Evolutionary conservation across 2,329 filamentous ascomycete genomes (phyloP).

Genomic region (Sclerotinia glacialis): DNA sequence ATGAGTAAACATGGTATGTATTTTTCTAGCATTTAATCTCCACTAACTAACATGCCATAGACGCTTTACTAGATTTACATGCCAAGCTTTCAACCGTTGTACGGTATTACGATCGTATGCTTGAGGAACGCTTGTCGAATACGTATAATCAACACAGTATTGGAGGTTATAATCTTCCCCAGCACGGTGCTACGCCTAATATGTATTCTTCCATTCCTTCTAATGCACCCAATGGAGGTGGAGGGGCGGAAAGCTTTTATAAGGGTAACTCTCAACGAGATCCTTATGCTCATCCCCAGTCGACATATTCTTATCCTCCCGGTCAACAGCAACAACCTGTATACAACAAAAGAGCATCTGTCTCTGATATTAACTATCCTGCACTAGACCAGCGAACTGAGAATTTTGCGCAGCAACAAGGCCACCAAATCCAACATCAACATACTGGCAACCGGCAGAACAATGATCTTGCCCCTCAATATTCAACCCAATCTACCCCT

Average conservation of each 20-base stretch:
- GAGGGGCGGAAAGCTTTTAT: conserved; percentile 77
- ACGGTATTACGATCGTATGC: conserved; percentile 95
- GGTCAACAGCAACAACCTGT: conserved; percentile 47
- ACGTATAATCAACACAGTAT: conserved; percentile 82
- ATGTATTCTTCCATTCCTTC: conserved; percentile 71
- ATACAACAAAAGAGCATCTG: conserved; percentile 33
- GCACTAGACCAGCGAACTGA: conserved; percentile 30
- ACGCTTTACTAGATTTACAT: conserved; percentile 89
- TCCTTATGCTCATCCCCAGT: conserved; percentile 50
- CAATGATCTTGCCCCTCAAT: conserved; percentile 27
- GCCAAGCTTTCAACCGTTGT: conserved; percentile 95
- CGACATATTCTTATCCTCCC: conserved; percentile 50
- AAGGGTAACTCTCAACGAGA: conserved; percentile 58
- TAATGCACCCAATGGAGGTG: conserved; percentile 47
- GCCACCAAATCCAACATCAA: conserved; percentile 48
- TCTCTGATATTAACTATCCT: conserved; percentile 30
- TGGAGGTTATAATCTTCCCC: conserved; percentile 59
- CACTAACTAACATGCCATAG: conserved; percentile 48
- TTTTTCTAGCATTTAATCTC: not conserved
- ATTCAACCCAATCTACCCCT: conserved; percentile 29
- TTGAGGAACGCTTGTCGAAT: conserved; percentile 90
- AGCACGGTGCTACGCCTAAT: conserved; percentile 50
- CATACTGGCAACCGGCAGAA: conserved; percentile 52
- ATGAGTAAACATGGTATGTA: conserved; percentile 96
- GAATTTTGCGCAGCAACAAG: conserved; percentile 39